Percentiles rank a stretch among this genome's conserved stretches.
Evolutionary conservation across 768 basidiomycete genomes (phyloP).

Genomic region (Pleurotus sapidus): DNA sequence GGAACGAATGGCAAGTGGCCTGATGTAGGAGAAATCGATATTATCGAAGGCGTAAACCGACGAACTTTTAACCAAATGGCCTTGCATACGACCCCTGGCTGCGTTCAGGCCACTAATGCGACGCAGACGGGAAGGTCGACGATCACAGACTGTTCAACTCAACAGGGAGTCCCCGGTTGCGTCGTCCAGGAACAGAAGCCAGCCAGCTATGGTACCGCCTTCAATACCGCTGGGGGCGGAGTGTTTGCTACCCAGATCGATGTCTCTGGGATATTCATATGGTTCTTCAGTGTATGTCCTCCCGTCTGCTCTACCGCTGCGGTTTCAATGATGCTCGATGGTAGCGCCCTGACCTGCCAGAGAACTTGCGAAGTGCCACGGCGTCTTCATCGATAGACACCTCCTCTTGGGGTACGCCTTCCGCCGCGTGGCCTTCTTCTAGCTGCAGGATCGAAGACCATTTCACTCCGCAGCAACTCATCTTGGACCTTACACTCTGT

Average conservation of each 20-base stretch:
- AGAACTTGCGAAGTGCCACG: conserved; percentile 29
- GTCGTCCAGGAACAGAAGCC: conserved; percentile 55
- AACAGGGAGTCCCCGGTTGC: conserved; percentile 51
- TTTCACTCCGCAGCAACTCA: conserved; percentile 45
- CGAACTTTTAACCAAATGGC: conserved; percentile 71
- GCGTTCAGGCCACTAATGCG: conserved; percentile 30
- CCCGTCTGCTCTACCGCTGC: not conserved
- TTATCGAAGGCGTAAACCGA: conserved; percentile 82
- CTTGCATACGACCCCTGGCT: conserved; percentile 62
- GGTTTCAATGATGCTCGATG: conserved; percentile 6
- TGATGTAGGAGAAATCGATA: conserved; percentile 49
- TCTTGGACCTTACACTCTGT: conserved; percentile 55
- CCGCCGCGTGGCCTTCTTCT: conserved; percentile 34
- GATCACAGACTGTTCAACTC: conserved; percentile 53
- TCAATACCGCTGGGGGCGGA: conserved; percentile 70
- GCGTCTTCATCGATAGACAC: conserved; percentile 32
- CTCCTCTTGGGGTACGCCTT: conserved; percentile 40
- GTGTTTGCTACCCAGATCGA: conserved; percentile 77
- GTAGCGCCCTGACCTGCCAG: conserved; percentile 43
- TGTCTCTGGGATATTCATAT: conserved; percentile 34
- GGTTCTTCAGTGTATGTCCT: conserved; percentile 42
- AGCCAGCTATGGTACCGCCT: conserved; percentile 64
- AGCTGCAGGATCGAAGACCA: conserved; percentile 38
- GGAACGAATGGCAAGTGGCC: conserved; percentile 41
- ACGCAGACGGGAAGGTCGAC: conserved; percentile 47